Base-by-base conservation (phyloP, 2,329 filamentous ascomycete species). In the Xylariaceae sp. region DNA sequence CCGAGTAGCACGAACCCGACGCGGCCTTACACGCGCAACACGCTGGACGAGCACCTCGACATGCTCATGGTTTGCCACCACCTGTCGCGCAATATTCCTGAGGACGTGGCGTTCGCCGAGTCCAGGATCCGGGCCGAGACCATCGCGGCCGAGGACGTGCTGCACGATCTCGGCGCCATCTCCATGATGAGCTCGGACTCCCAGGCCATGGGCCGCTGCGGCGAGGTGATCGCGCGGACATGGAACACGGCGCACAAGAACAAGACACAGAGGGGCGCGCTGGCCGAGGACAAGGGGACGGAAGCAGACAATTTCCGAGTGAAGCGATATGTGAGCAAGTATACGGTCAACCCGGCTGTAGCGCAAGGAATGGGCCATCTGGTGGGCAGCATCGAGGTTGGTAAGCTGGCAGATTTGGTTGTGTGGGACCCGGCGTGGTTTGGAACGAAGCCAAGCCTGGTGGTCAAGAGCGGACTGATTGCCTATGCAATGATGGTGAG, bases 51-150 rank as follows among this genome's bases (percentile, higher is more conserved):
- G 66, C 91, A 97, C 66, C 78, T 96, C 12, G 91, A 97, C 68
- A 97, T 97, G 91, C 72, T 96, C 35, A 96, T 96, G 91, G 89
- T 95, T 29, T 97, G 91, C 71, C 91, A 97, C 64, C 91, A 97
- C 60, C 72, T 97, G 9, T 89, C 83, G 39, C 88, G 87, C 64
- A 83, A 95, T 65, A 96, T 96, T 45, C 88, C 90, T 43, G 91
- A 97, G 68, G 91, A 97, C 61, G 85, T 97, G 12, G 89, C 90
- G 1, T 97, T 97, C 58, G 91, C 91, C 36, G 91, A 97, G 68
- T 89, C 83, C 28, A 87, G 91, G 30, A 97, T 97, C 65, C 86
- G 91, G 44, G 88, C 89, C 50, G 90, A 97, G 69, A 97, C 91
- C 28, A 97, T 97, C 59, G 91, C 90, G 0, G 91, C 91, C 18